These are phyloP conservation scores for Lumnitzera racemosa DNA, from an alignment of 345 rosid species.

Conservation along the genomic window DNA sequence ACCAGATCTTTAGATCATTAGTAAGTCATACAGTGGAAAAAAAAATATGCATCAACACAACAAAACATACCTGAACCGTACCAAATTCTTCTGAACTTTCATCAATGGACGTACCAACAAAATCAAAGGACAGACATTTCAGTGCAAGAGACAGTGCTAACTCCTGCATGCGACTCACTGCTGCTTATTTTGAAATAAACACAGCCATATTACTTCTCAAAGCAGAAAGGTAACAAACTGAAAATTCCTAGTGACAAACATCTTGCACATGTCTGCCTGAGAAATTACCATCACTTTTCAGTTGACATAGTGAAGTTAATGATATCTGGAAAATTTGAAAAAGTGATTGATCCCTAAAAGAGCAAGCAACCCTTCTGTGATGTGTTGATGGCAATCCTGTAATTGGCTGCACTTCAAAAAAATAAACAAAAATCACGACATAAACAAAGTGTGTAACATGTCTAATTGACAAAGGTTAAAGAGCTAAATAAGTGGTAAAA, in stretches of 20 bases:
- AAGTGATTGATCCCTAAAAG: conserved; percentile 91
- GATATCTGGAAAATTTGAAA: conserved; percentile 92
- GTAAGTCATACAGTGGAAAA: background rate
- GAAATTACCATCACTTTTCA: conserved; percentile 83
- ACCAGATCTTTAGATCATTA: background rate
- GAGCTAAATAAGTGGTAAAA: too few relatives aligned
- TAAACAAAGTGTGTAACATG: background rate
- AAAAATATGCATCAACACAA: background rate
- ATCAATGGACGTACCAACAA: conserved; percentile 94
- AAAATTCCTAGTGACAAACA: background rate
- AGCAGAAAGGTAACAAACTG: background rate
- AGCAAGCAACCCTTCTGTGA: conserved; percentile 90
- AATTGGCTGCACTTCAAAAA: conserved; percentile 48
- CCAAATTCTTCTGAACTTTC: conserved; percentile 99
- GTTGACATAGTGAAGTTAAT: conserved; percentile 73
- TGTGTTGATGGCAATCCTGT: conserved; percentile 73
- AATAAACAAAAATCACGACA: background rate
- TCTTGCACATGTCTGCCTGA: background rate
- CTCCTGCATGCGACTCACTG: conserved; percentile 70
- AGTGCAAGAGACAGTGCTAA: conserved; percentile 93
- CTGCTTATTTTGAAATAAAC: conserved; percentile 30
- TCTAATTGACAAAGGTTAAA: background rate
- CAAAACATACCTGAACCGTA: conserved; percentile 74
- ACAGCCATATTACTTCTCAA: background rate
- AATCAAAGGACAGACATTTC: conserved; percentile 94